Base-by-base conservation (phyloP, 352 stramenopile species). In the Globisporangium apiculatum region DNA sequence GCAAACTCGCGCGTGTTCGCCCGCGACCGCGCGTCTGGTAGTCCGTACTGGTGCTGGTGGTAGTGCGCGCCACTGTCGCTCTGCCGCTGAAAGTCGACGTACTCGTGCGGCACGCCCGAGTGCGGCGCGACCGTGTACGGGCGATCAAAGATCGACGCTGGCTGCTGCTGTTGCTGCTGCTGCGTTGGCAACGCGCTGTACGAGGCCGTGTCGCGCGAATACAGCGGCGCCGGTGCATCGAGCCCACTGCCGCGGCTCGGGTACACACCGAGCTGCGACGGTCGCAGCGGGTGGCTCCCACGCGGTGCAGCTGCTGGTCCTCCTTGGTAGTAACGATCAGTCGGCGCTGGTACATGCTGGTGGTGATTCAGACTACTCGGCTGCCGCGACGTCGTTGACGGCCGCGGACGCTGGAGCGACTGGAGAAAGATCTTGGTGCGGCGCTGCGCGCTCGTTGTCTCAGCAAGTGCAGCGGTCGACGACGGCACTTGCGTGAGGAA, bases 381-480 rank as follows among this genome's bases (percentile, higher is more conserved):
- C 2, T 51, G 60, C 17, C 35, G 38, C 0, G 59, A 54, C 24
- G 24, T 31, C 24, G 24, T 31, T 31, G 24, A 31, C 10, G 59
- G 47, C 1, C 54, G 60, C 15, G 45, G 68, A 7, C 66, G 69
- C 4, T 73, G 67, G 75, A 91, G 87, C 7, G 81, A 89, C 61
- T 89, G 79, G 49, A 91, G 54, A 46, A 86, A 85, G 54, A 91
- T 88, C 68, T 83, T 86, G 36, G 73, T 74, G 35, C 62, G 64
- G 36, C 69, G 65, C 12, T 79, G 61, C 57, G 57, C 41, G 36
- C 17, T 62, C 45, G 7, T 55, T 15, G 8, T 55, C 59, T 35
- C 58, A 36, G 56, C 62, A 53, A 58, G 53, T 7, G 62, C 55
- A 5, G 45, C 58, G 1, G 62, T 58, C 3, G 62, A 68, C 7